A percentile compares a stretch with the other conserved stretches of the same genome.
Evolutionary conservation across 352 stramenopile species (phyloP).

Genomic region (Phytophthora aleatoria): DNA sequence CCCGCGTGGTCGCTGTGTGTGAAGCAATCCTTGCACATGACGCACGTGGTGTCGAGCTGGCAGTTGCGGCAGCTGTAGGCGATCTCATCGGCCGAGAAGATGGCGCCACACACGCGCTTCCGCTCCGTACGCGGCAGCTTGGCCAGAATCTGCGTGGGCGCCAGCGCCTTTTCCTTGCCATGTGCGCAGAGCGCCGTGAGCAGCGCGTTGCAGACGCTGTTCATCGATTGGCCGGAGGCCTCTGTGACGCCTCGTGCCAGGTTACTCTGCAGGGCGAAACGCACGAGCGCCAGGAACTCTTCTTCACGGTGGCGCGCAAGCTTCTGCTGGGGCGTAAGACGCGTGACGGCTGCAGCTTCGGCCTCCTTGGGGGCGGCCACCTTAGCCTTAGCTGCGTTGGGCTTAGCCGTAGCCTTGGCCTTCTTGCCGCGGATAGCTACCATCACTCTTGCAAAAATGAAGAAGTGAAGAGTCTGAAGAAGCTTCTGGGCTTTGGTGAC

Average conservation of each 20-base stretch:
- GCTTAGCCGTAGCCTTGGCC: slow-evolving; percentile 63
- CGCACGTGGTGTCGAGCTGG: slow-evolving; percentile 84
- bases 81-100: slow-evolving; percentile 88
- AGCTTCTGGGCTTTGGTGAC: slow-evolving; percentile 11
- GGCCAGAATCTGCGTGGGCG: slow-evolving; percentile 60
- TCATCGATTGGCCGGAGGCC: slow-evolving; percentile 17
- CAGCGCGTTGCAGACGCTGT: slow-evolving; percentile 49
- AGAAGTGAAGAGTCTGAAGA: slow-evolving; percentile 11
- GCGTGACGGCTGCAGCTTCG: slow-evolving; percentile 15
- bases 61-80: slow-evolving; percentile 90
- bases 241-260: slow-evolving; percentile 31
- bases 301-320: slow-evolving; percentile 42
- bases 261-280: slow-evolving; percentile 51
- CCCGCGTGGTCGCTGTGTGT: slow-evolving; percentile 77
- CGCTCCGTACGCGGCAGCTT: slow-evolving; percentile 64
- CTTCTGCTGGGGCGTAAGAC: slow-evolving; percentile 41
- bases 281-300: slow-evolving; percentile 53
- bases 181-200: slow-evolving; percentile 55
- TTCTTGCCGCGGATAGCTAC: slow-evolving; percentile 80
- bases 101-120: slow-evolving; percentile 81
- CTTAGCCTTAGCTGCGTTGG: slow-evolving; percentile 48
- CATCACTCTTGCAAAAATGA: slow-evolving; percentile 38
- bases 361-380: slow-evolving; percentile 26
- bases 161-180: slow-evolving; percentile 54
- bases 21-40: slow-evolving; percentile 89